Evolutionary conservation across 768 basidiomycete genomes (phyloP).

Genomic region (Russula abietina): DNA sequence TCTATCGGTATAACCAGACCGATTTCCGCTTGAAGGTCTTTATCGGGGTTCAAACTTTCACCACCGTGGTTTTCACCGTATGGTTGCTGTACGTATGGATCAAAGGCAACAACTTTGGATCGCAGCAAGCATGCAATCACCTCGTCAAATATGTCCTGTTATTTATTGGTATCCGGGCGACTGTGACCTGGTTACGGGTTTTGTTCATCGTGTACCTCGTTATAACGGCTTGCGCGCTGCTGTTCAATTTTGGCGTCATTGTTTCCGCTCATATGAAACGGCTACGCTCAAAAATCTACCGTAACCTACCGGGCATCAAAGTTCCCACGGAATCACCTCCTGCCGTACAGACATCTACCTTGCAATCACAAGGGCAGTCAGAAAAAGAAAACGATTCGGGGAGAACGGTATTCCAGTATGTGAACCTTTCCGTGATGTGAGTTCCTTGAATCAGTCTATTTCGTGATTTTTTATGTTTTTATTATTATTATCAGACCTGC

Average conservation of each 20-base stretch:
- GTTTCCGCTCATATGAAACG: no score
- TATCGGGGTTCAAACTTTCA: neutral
- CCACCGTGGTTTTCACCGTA: neutral
- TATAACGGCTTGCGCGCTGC: no score
- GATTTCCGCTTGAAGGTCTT: neutral
- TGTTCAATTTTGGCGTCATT: no score
- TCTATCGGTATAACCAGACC: neutral
- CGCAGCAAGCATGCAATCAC: conserved; percentile 9
- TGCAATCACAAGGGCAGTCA: neutral
- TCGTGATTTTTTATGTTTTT: neutral
- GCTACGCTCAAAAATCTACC: neutral
- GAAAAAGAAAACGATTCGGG: no score
- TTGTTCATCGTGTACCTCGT: neutral
- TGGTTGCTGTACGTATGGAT: neutral
- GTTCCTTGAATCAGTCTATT: neutral
- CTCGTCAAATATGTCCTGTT: conserved; percentile 10
- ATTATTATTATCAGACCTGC: neutral
- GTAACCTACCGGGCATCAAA: neutral
- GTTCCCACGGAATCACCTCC: neutral
- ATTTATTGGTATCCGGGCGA: neutral
- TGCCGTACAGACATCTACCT: neutral
- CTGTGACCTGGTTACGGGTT: neutral
- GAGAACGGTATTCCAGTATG: neutral
- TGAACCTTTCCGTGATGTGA: neutral
- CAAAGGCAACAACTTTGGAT: neutral